Evolutionary conservation across 2,329 filamentous ascomycete species (phyloP).

Genomic region (Clonostachys rosea): DNA sequence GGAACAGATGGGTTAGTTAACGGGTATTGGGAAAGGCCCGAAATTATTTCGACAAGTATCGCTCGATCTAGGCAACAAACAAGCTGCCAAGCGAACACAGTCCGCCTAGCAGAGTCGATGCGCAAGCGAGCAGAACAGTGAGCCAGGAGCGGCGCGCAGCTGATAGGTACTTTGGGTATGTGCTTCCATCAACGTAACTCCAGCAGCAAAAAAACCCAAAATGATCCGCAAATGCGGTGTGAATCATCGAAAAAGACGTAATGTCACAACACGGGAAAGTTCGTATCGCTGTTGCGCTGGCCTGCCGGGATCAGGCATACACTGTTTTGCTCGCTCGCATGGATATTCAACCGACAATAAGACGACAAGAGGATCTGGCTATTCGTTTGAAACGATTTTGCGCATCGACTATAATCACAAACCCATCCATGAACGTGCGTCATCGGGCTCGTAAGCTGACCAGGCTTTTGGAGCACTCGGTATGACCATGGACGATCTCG

Average conservation of each 20-base stretch:
- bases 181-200: neutral
- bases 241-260: neutral
- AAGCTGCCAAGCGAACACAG: conserved; percentile 4
- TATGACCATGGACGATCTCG: conserved; percentile 46
- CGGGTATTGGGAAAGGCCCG: conserved; percentile 20
- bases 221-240: neutral
- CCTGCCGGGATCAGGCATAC: conserved; percentile 25
- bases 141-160: neutral
- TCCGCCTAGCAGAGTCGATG: conserved; percentile 2
- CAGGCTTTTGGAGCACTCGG: conserved; percentile 28
- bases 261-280: neutral
- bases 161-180: no score
- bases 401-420: no score
- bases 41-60: conserved; percentile 21
- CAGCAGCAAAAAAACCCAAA: neutral
- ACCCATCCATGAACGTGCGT: conserved; percentile 3
- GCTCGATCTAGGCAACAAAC: conserved; percentile 11
- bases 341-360: conserved; percentile 1
- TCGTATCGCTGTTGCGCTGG: neutral
- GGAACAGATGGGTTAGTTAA: conserved; percentile 63
- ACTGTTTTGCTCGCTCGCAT: conserved; percentile 46
- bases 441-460: conserved; percentile 38
- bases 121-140: conserved; percentile 4
- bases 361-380: neutral
- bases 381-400: neutral